Base-by-base conservation (phyloP, 2,329 filamentous ascomycete genomes). In the Colletotrichum endophyticum region DNA sequence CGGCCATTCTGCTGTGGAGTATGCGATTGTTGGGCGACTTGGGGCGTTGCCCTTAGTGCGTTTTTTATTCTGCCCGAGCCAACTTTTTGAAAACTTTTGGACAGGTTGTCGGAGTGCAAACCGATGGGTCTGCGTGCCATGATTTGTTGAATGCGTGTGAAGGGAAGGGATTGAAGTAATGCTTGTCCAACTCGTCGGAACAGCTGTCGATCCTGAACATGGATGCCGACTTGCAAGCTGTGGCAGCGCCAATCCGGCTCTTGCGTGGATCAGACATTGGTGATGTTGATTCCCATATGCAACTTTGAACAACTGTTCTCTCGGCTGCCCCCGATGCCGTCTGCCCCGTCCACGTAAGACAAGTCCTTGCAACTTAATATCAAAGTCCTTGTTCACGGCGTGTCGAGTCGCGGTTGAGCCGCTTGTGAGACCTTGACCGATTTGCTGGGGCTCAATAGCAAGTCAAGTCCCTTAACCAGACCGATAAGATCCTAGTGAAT, bases 231-330 rank as follows among this genome's bases (percentile, higher is more conserved):
- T 28, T 34, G 32, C 13, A 44, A 34, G 36, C 39, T 75, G 30
- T 32, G 66, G 49, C 66, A 69, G 53, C 22, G 73, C 22, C 22
- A 32, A 63, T 57, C 15, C 56, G 32, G 30, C 16, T 77, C 75
- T 75, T 64, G 68, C 68, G 63, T 63, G 49, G 59, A 77, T 77
- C 75, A 70, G 75, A 77, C 68, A 16, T 56, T 27, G 62, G 27
- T 62, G 69, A 68, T 28, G 56, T 63, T 19, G 30, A 22, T 28
- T 30, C 32, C 22, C 27, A 36, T 36, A 62, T 72, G 72, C 68
- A 28, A 30, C 44, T 34, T 39, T 53, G 53, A 36, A 44, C 49
- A 66, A 13, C 44, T 74, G 59, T 59, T 39, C 27, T 61, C 12
- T 61, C 19, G 22, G 25, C 28, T 39, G 59, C 16, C 44, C n/a